These are phyloP conservation scores for Solanum corneliomulleri DNA, from an alignment of 257 asterid species.

Conservation along the genomic window DNA sequence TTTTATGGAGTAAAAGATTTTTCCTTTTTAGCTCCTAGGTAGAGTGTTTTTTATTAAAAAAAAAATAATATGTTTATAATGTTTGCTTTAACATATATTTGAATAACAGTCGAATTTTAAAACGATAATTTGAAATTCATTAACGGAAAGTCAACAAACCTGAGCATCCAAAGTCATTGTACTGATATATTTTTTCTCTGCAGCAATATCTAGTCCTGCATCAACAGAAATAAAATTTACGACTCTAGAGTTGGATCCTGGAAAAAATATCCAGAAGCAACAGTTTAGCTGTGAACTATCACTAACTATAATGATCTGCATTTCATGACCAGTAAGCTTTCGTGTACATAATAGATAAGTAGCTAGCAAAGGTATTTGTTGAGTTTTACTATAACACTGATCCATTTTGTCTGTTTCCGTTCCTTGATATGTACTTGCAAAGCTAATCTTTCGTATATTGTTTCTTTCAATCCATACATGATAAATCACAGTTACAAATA, in stretches of 20 bases:
- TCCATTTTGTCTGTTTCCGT: too few relatives aligned
- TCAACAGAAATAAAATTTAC: neutral
- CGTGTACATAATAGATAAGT: neutral
- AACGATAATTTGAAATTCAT: neutral
- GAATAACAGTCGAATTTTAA: neutral
- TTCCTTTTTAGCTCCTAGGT: neutral
- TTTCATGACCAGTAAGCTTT: neutral
- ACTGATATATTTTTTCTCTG: neutral
- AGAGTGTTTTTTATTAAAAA: neutral
- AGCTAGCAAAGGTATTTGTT: neutral
- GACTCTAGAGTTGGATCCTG: neutral
- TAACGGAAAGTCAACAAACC: neutral
- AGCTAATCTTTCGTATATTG: neutral
- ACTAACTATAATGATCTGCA: neutral
- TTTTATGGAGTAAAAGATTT: neutral
- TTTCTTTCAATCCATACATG: neutral
- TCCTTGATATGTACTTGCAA: neutral
- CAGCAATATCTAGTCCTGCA: neutral
- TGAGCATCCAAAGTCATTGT: neutral
- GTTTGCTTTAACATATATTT: neutral
- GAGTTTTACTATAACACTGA: neutral
- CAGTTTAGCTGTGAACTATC: neutral
- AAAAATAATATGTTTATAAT: neutral
- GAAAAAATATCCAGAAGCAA: neutral
- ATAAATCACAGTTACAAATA: too few relatives aligned